These are phyloP conservation scores for Trichophyton schoenleinii DNA, from an alignment of 2,329 filamentous ascomycete genomes.

Conservation along the genomic window DNA sequence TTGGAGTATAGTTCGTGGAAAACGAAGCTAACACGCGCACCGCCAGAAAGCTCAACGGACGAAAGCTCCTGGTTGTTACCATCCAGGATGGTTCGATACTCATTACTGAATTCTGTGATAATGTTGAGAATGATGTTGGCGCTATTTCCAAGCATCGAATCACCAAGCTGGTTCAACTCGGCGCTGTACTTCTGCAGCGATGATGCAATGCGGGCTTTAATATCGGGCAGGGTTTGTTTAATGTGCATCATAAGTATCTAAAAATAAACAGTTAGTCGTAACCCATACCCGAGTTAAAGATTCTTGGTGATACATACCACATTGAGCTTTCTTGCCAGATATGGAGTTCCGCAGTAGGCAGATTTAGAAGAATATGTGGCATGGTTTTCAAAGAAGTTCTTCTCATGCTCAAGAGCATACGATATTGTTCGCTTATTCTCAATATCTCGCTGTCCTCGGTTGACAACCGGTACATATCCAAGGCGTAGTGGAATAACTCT, in stretches of 20 bases:
- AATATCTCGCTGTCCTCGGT: constrained; percentile 93
- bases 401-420: constrained; percentile 81
- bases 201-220: constrained; percentile 91
- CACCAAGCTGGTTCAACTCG: constrained; percentile 72
- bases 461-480: constrained; percentile 95
- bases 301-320: constrained; percentile 38
- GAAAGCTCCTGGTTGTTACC: constrained; percentile 95
- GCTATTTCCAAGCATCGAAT: constrained; percentile 90
- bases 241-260: constrained; percentile 99
- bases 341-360: constrained; percentile 95
- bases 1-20: constrained; percentile 98
- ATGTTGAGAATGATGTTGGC: constrained; percentile 96
- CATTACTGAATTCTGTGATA: constrained; percentile 96
- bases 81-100: constrained; percentile 91
- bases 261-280: constrained; percentile 3
- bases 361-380: constrained; percentile 98
- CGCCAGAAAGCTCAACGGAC: constrained; percentile 84
- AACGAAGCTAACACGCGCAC: constrained; percentile 96
- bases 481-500: constrained; percentile 90
- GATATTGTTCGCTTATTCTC: constrained; percentile 95
- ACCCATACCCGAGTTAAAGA: not conserved
- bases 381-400: constrained; percentile 96
- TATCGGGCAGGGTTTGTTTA: constrained; percentile 96
- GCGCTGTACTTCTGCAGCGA: constrained; percentile 82
- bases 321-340: constrained; percentile 91